Base-by-base conservation (phyloP, 2,329 filamentous ascomycete species). In the Zymoseptoria pseudotritici region DNA sequence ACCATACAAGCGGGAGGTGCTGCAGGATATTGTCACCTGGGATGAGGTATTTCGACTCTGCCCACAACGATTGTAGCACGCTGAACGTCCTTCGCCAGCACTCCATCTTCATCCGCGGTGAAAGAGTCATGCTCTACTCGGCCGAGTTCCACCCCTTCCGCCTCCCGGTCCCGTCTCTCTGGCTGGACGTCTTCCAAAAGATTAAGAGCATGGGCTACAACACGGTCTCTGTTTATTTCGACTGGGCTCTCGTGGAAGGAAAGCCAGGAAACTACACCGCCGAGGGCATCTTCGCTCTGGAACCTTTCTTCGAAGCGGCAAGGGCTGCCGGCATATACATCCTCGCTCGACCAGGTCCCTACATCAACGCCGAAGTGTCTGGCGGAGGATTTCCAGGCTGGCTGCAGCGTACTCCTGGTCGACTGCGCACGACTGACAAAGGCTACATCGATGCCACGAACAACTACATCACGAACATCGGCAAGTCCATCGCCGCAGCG, bases 341-440 rank as follows among this genome's bases (percentile, higher is more conserved):
- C 0, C 80, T 94, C 58, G 89, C 89, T 24, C 73, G 63, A 17
- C 67, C 66, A 5, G 63, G 63, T 21, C 64, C 67, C 46, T 70
- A 72, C 86, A 90, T 92, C 76, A 91, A 93, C 68, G 89, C 89
- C 0, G 89, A 94, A 71, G 83, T 79, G 0, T 85, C 83, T 5
- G 90, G 89, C 0, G 90, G 90, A 57, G 90, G 90, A 0, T 92
- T 89, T 62, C 90, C 90, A 0, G 90, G 89, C 1, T 94, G 90
- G 90, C 71, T 92, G 13, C 85, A 89, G 70, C 80, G 88, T 11
- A 76, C 87, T n/a, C 81, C 83, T 54, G 88, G 82, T 0, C 80
- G 78, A 0, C 73, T 91, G 57, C 80, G 90, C 61, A 89, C 88
- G 0, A 77, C 78, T 54, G 83, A 84, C 22, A 74, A 80, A 0